phyloP scores from a whole-genome alignment of 805 yeast genomes.

The Ogataea pini region DNA sequence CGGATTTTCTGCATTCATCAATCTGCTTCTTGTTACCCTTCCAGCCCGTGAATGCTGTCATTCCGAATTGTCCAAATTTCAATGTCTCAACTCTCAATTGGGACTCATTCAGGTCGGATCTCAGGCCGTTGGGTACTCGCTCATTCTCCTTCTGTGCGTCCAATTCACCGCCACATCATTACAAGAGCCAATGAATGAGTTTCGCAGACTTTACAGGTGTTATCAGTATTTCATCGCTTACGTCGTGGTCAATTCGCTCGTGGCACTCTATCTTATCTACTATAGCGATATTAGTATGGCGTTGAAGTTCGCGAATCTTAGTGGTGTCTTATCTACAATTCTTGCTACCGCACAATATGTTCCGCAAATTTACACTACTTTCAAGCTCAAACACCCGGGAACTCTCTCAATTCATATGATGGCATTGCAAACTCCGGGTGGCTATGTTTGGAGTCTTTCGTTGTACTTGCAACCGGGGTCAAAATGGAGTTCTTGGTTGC shows the following conservation, averaged over 20 bases:
- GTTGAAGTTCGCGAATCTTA: conserved; percentile 50
- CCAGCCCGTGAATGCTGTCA: conserved; percentile 65
- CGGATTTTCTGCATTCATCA: conserved; percentile 66
- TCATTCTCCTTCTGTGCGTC: conserved; percentile 58
- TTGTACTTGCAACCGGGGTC: conserved; percentile 72
- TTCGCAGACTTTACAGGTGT: conserved; percentile 40
- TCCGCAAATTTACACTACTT: conserved; percentile 79
- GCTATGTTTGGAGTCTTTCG: conserved; percentile 75
- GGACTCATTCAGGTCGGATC: conserved; percentile 66
- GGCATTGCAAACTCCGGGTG: conserved; percentile 89
- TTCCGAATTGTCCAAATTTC: conserved; percentile 43
- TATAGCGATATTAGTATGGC: conserved; percentile 14
- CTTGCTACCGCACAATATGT: conserved; percentile 71
- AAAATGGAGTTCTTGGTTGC: conserved; percentile 85
- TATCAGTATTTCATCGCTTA: conserved; percentile 44
- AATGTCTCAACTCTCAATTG: conserved; percentile 65
- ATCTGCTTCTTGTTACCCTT: conserved; percentile 60
- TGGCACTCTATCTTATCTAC: conserved; percentile 36
- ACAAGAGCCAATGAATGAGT: conserved; percentile 49
- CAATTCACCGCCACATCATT: conserved; percentile 45
- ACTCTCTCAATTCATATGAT: conserved; percentile 78
- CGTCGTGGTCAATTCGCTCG: conserved; percentile 35
- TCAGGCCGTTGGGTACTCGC: conserved; percentile 60
- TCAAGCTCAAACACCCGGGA: conserved; percentile 70
- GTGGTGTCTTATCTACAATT: conserved; percentile 66